Evolutionary conservation across 371 early-diverging fungal genomes (phyloP).

Genomic region (Mucor sp.): DNA sequence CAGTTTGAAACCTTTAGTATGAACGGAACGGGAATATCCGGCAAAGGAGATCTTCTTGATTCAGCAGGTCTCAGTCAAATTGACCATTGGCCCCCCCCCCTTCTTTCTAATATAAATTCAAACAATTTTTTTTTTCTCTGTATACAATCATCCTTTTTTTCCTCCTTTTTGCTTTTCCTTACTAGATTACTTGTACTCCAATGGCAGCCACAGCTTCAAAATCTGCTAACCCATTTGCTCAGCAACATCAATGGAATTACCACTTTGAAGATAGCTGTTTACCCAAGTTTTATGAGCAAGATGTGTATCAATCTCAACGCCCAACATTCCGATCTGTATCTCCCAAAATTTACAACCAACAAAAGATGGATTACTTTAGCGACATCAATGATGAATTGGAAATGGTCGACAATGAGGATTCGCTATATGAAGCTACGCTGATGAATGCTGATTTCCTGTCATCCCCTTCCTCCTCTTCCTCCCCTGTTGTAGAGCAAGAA

Average conservation of each 20-base stretch:
- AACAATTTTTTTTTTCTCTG: not conserved
- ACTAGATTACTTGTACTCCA: not conserved
- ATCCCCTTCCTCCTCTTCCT: not conserved
- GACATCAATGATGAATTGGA: conserved; percentile 8
- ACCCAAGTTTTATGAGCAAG: conserved; percentile 11
- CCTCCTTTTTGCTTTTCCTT: not conserved
- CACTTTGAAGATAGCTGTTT: not conserved
- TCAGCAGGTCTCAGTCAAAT: not conserved
- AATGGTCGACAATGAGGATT: conserved; percentile 5
- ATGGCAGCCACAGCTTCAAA: not conserved
- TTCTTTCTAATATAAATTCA: not conserved
- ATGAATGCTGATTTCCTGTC: conserved; percentile 8
- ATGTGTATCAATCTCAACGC: not conserved
- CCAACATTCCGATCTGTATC: conserved; percentile 10
- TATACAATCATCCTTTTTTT: not conserved
- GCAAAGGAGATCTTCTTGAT: not conserved
- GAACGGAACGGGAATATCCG: conserved; percentile 9
- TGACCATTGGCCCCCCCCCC: not conserved
- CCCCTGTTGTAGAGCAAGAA: not conserved
- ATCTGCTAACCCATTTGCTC: not conserved
- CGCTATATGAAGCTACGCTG: conserved; percentile 15
- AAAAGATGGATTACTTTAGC: not conserved
- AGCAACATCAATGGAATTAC: not conserved
- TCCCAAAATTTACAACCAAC: conserved; percentile 4
- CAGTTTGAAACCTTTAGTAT: not conserved